phyloP scores from a whole-genome alignment of 176 grass and related monocot genomes.

The Zizania latifolia region DNA sequence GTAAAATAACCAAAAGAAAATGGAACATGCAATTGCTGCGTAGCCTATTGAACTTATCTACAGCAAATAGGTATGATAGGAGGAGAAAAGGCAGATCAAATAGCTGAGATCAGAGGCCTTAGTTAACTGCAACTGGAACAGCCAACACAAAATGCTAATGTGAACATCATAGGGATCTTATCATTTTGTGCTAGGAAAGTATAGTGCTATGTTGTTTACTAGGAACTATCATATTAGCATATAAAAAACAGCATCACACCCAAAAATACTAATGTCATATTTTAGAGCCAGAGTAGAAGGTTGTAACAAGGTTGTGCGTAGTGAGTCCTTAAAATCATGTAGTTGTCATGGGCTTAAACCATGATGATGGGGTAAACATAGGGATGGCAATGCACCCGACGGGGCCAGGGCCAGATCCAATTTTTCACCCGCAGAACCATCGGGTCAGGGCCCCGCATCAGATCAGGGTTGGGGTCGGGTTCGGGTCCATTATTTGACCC shows the following conservation, averaged over 20 bases:
- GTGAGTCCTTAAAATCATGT: neutral
- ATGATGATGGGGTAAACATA: too few relatives aligned
- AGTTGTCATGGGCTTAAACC: too few relatives aligned
- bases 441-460: too few relatives aligned
- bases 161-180: neutral
- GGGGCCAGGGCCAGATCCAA: too few relatives aligned
- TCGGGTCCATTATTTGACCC: too few relatives aligned
- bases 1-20: slow-evolving; percentile 6
- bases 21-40: neutral
- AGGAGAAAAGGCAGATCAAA: neutral
- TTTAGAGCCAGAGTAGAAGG: neutral
- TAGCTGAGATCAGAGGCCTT: neutral
- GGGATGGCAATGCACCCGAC: too few relatives aligned
- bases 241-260: neutral
- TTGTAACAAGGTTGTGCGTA: neutral
- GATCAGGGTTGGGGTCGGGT: too few relatives aligned
- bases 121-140: neutral
- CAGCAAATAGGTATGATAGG: neutral
- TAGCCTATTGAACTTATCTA: neutral
- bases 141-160: neutral
- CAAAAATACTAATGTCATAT: neutral
- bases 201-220: neutral
- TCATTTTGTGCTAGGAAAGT: neutral
- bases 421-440: too few relatives aligned
- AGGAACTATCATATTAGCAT: neutral